Evolutionary conservation across 768 basidiomycete genomes (phyloP).

Genomic region (Termitomyces sp.): DNA sequence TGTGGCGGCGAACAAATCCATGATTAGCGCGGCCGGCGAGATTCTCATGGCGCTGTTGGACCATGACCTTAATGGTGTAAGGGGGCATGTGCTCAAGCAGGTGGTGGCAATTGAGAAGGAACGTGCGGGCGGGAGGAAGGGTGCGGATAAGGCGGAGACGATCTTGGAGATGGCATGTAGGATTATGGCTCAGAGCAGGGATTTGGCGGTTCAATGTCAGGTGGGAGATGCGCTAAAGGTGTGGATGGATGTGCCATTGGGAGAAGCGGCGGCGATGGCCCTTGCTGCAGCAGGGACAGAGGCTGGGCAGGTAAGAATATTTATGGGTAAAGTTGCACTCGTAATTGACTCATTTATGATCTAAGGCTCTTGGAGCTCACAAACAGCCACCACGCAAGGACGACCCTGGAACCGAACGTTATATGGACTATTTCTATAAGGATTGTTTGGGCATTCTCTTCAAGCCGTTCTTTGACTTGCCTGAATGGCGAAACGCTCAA

Average conservation of each 20-base stretch:
- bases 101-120: slow-evolving; percentile 67
- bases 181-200: slow-evolving; percentile 74
- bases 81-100: slow-evolving; percentile 83
- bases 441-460: slow-evolving; percentile 74
- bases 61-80: slow-evolving; percentile 85
- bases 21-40: slow-evolving; percentile 84
- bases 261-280: slow-evolving; percentile 21
- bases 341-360: slow-evolving; percentile 11
- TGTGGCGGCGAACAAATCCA: slow-evolving; percentile 40
- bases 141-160: slow-evolving; percentile 66
- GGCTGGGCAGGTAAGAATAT: slow-evolving; percentile 22
- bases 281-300: slow-evolving; percentile 31
- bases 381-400: slow-evolving; percentile 59
- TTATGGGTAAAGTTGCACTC: not conserved
- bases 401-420: slow-evolving; percentile 82
- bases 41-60: slow-evolving; percentile 83
- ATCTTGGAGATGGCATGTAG: slow-evolving; percentile 72
- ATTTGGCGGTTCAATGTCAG: slow-evolving; percentile 86
- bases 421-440: slow-evolving; percentile 93
- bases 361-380: slow-evolving; percentile 36
- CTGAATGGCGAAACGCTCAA: slow-evolving; percentile 50
- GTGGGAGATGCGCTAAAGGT: slow-evolving; percentile 84
- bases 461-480: slow-evolving; percentile 71
- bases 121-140: slow-evolving; percentile 48
- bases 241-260: slow-evolving; percentile 73